Base-by-base conservation (phyloP, 169 alveolate species). In the Babesia ovis region DNA sequence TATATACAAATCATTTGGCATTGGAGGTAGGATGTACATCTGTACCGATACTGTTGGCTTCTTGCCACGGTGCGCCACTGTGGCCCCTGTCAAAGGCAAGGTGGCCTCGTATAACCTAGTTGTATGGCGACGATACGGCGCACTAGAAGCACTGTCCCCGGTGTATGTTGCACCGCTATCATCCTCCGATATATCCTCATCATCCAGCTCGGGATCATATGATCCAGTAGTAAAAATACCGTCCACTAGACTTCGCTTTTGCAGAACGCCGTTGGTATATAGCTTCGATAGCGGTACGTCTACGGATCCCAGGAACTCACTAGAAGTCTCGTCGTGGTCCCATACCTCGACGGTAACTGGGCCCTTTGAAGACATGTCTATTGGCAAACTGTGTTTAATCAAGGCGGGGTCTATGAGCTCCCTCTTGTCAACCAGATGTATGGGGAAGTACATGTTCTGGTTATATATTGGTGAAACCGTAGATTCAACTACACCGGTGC, bases 381-480 rank as follows among this genome's bases (percentile, higher is more conserved):
- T 75, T n/a, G 95, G 94, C 35, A 92, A 74, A 29, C 91, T 87
- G 79, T 91, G 83, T 32, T 66, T 75, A 54, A 91, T 91, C 45
- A 92, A 74, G 51, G 81, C 73, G 31, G 90, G 89, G 58, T 88
- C 46, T 27, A 85, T 82, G 45, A 91, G 75, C 61, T 92, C 95
- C 57, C 87, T 76, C 61, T 56, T 67, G 77, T 92, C 95, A 6
- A 91, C 91, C 39, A 92, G 62, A 68, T 92, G 87, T 43, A 92
- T 90, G 12, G 95, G 95, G 85, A 89, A 92, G 79, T 92, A 90
- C 76, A 92, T 70, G 67, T 92, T 91, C 64, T 92, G 95, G 61
- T 90, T 90, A 76, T 88, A 92, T 18, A 88, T 86, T 9, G 95
- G 95, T 0, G 92, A 84, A 23, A 82, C 79, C 0, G 83, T 72